Evolutionary conservation across 2,329 filamentous ascomycete genomes (phyloP), one percentile per base, ranked within the genome.

Genomic region (Biscogniauxia sp.): DNA sequence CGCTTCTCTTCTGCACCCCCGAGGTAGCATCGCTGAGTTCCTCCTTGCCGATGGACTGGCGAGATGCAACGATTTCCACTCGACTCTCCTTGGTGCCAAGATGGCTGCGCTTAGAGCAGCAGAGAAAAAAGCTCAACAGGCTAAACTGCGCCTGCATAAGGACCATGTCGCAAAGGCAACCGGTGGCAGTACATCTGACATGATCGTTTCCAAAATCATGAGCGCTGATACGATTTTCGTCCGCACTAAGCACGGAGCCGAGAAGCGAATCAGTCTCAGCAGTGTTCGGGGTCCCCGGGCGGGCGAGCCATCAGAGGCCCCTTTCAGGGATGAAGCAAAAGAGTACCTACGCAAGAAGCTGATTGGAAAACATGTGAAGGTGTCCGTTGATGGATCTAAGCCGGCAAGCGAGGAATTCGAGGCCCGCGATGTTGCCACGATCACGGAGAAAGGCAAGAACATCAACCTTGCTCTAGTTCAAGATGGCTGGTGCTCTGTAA

Each of bases 1-100:
- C 58, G 95, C 91, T 59, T 87, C 88, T 55, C 84, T 99, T 51
- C 83, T 93, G 66, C 95, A 99, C 78, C 93, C 93, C 26, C 87
- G 89, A 62, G 95, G 95, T 64, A 97, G 93, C 77, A 96, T 99
- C 74, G 92, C 93, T 64, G 92, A 91, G 66, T 96, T 96, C 76
- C 77, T 99, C 51, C 86, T 99, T 52, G 88, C 94, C 70, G 91
- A 93, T 57, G 95, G 95, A 69, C 82, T 98, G 59, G 95, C 94
- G 50, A 86, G 92, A 71, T 98, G 94, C 80, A 93, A 93, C 66
- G 95, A 99, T 76, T 93, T 95, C 77, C 95, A 99, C 79, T 96
- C 94, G 0, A 96, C 93, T 49, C 83, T 97, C 79, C 85, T 99
- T 11, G 95, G 95, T 52, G 80, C 86, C 55, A 91, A 94, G 70